Evolutionary conservation across 1,284 basidiomycete genomes (phyloP).

Genomic region (Papiliotrema nemorosa): DNA sequence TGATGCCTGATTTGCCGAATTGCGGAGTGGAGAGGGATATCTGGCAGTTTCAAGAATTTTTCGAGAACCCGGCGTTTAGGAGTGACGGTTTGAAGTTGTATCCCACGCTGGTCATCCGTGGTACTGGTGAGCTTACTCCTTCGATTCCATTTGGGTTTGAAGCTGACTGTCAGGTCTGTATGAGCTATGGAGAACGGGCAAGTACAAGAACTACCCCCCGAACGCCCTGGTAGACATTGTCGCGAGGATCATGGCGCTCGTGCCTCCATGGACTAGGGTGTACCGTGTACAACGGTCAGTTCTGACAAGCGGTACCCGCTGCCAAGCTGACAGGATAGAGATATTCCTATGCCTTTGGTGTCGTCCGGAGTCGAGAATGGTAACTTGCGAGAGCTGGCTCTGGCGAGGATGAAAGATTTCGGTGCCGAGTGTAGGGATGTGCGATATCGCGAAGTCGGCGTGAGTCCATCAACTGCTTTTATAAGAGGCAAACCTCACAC

Average conservation of each 20-base stretch:
- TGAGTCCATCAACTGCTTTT: constrained; percentile 50
- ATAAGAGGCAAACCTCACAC: not conserved
- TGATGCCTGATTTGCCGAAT: constrained; percentile 98
- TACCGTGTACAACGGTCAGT: constrained; percentile 90
- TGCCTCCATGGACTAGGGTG: constrained; percentile 98
- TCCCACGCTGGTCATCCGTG: constrained; percentile 95
- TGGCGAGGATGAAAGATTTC: constrained; percentile 98
- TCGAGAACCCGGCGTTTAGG: constrained; percentile 96
- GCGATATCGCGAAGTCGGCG: constrained; percentile 94
- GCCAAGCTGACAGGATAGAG: constrained; percentile 54
- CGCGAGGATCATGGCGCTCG: constrained; percentile 89
- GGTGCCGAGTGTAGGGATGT: constrained; percentile 97
- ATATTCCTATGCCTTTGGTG: constrained; percentile 92
- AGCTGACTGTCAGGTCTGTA: constrained; percentile 63
- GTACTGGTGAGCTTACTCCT: constrained; percentile 56
- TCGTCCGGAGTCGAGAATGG: constrained; percentile 98
- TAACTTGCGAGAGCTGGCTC: constrained; percentile 90
- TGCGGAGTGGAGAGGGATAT: constrained; percentile 96
- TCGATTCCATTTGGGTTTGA: not conserved
- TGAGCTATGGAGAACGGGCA: constrained; percentile 92
- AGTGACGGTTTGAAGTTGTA: constrained; percentile 98
- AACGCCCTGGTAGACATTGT: constrained; percentile 97
- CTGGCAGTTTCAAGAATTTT: constrained; percentile 97
- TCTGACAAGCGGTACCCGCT: constrained; percentile 1
- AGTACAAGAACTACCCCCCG: constrained; percentile 98